Evolutionary conservation across 768 basidiomycete genomes (phyloP), one percentile per base, ranked within the genome.

Genomic region (Lentinus tigrinus): DNA sequence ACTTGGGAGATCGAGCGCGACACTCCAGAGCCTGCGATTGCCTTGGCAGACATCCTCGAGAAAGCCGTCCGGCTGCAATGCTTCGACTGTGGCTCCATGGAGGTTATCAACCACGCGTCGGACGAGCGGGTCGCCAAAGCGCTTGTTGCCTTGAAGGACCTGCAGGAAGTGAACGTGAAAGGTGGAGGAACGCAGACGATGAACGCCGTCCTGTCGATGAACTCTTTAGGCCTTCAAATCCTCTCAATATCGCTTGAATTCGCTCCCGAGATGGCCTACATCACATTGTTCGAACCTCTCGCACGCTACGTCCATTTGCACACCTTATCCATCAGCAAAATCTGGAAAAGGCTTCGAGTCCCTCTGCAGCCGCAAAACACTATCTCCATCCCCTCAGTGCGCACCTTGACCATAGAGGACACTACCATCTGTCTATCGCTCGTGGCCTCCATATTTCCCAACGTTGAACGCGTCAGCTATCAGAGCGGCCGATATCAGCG

Each of bases 51-150:
- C 43, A 51, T 60, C 17, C 26, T 60, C 8, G 49, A 51, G 23
- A 34, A 10, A 1, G 31, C 47, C 17, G 26, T 9, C 1, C 42
- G 39, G 14, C 47, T 60, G 16, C 17, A 55, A 24, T 34, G 9
- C 0, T 60, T 60, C 58, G 50, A 47, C 39, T 60, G 58, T 27
- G 58, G 53, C 1, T 40, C 47, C 16, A 60, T 60, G 36, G 46
- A 39, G 42, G 24, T 8, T 5, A 23, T 58, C 10, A 19, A 10
- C 26, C n/a, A 24, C 7, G 40, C 48, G 11, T 49, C 46, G 1
- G 39, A 53, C 16, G n/a, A 3, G 19, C 27, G 57, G 19, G 28
- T 58, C 14, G 17, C 39, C 10, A 23, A 38, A 6, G 28, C 19
- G 2, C 47, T 58, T 27, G 39, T 19, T 4, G 16, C 46, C n/a